Percentiles rank a stretch among this genome's conserved stretches.
Evolutionary conservation across 129 eudicot genomes (phyloP).

Genomic region (Scalesia atractyloides): DNA sequence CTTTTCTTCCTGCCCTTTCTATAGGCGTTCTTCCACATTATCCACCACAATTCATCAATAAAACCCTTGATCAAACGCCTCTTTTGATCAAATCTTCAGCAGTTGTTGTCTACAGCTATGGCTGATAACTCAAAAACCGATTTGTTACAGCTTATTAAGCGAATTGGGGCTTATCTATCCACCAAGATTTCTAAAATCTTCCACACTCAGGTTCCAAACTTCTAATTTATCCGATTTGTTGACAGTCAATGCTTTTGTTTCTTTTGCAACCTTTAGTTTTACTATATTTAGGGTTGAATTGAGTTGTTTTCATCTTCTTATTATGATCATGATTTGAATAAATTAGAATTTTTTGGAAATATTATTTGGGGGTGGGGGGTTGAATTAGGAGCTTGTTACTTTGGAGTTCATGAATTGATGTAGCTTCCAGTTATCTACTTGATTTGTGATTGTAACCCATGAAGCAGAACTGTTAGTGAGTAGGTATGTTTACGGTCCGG

Average conservation of each 20-base stretch:
- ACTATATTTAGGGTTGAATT: conserved; percentile 13
- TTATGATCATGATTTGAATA: not conserved
- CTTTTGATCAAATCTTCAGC: not conserved
- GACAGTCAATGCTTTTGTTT: no score
- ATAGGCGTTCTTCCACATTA: conserved; percentile 15
- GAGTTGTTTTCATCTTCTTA: not conserved
- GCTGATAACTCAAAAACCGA: conserved; percentile 66
- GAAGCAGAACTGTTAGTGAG: not conserved
- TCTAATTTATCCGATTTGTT: conserved; percentile 5
- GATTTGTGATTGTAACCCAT: conserved; percentile 3
- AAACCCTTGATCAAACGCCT: conserved; percentile 14
- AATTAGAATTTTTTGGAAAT: not conserved
- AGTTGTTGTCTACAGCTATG: conserved; percentile 39
- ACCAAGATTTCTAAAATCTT: conserved; percentile 63
- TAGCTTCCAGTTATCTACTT: not conserved
- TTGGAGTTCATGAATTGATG: conserved; percentile 6
- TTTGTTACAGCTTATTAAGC: conserved; percentile 57
- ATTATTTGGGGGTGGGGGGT: not conserved
- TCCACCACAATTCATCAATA: conserved; percentile 22
- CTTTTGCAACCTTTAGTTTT: not conserved
- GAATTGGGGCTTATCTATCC: conserved; percentile 59
- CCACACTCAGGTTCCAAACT: conserved; percentile 45
- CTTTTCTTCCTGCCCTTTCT: not conserved
- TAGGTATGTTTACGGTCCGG: no score
- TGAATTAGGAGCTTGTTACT: conserved; percentile 17